A percentile compares a stretch with the other conserved stretches of the same genome.
phyloP scores from a whole-genome alignment of 2,329 filamentous ascomycete species.

The Aspergillus sp. region DNA sequence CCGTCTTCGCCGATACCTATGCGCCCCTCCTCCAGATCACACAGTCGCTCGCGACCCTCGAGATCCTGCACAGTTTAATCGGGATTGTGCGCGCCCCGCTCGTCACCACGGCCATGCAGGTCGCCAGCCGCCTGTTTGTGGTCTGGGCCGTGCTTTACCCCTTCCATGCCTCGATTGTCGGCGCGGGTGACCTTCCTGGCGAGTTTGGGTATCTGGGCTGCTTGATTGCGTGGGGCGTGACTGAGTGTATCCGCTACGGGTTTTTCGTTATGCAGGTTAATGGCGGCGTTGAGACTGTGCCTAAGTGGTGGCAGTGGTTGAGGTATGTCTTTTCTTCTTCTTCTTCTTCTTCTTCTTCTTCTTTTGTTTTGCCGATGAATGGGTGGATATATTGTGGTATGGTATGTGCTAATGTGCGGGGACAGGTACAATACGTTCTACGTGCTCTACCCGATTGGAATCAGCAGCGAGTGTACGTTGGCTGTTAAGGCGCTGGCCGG shows the following conservation, averaged over 20 bases:
- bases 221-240: constrained; percentile 81
- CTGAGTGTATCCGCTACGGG: constrained; percentile 89
- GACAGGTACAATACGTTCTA: constrained; percentile 80
- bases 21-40: constrained; percentile 55
- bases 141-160: constrained; percentile 80
- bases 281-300: constrained; percentile 53
- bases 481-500: constrained; percentile 68
- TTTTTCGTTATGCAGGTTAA: constrained; percentile 74
- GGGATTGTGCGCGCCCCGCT: constrained; percentile 84
- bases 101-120: constrained; percentile 85
- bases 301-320: constrained; percentile 67
- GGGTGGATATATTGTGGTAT: neutral
- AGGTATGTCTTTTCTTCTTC: constrained; percentile 19
- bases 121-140: constrained; percentile 80
- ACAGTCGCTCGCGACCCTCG: constrained; percentile 79
- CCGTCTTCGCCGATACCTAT: constrained; percentile 49
- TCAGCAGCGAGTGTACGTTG: constrained; percentile 80
- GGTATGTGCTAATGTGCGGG: neutral
- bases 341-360: neutral
- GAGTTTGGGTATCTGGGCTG: constrained; percentile 47
- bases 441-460: constrained; percentile 88
- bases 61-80: constrained; percentile 76
- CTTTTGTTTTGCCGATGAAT: neutral
- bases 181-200: constrained; percentile 27
- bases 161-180: constrained; percentile 59